These are phyloP conservation scores for Vigna hirtella DNA, from an alignment of 306 rosid species.

Conservation along the genomic window DNA sequence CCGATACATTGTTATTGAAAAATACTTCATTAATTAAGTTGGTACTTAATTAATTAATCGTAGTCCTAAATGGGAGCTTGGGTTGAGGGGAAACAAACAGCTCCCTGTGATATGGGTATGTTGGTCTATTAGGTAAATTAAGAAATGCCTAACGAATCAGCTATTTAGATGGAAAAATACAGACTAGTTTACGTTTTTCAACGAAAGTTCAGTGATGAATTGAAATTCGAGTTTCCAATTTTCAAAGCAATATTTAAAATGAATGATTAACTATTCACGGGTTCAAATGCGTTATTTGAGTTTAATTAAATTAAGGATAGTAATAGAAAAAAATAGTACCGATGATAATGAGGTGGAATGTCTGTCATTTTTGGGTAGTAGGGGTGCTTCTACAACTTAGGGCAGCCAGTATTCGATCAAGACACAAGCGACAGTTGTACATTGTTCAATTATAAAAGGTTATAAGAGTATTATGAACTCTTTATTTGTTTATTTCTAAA, in stretches of 20 bases:
- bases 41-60: not conserved
- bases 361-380: slow-evolving; percentile 40
- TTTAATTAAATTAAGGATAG: slow-evolving; percentile 21
- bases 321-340: too few relatives aligned
- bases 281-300: slow-evolving; percentile 29
- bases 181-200: slow-evolving; percentile 10
- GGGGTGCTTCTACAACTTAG: not conserved
- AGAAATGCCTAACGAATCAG: not conserved
- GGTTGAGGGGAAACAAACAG: slow-evolving; percentile 38
- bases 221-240: slow-evolving; percentile 19
- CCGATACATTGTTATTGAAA: too few relatives aligned
- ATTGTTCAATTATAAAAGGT: not conserved
- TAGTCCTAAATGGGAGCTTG: not conserved
- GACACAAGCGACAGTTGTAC: not conserved
- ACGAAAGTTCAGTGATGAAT: slow-evolving; percentile 16
- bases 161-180: not conserved
- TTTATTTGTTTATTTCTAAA: too few relatives aligned
- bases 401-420: not conserved
- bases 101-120: slow-evolving; percentile 59
- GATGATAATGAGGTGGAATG: slow-evolving; percentile 46
- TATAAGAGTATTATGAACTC: too few relatives aligned
- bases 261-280: slow-evolving; percentile 14
- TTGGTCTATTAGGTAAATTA: slow-evolving; percentile 57
- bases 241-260: not conserved
- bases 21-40: not conserved